Evolutionary conservation across 169 alveolate species (phyloP).

Genomic region (Perkinsus marinus): DNA sequence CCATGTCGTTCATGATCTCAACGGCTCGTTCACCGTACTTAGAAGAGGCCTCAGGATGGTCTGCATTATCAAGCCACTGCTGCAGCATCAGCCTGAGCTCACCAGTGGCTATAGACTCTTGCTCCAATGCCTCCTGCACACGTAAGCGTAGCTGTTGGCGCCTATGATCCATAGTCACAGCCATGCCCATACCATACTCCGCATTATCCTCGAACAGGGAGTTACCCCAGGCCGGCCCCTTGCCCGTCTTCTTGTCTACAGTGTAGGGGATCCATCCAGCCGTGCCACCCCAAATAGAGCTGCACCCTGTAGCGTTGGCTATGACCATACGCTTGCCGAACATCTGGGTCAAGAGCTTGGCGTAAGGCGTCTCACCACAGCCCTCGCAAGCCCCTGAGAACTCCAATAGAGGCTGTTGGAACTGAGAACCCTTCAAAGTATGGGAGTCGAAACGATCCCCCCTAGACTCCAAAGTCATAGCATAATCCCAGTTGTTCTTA

Average conservation of each 20-base stretch:
- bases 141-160: neutral
- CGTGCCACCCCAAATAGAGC: slow-evolving; percentile 47
- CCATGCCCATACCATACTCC: slow-evolving; percentile 48
- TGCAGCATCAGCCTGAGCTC: neutral
- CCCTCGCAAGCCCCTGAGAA: slow-evolving; percentile 55
- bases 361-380: slow-evolving; percentile 52
- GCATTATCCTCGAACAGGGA: slow-evolving; percentile 52
- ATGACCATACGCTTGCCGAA: slow-evolving; percentile 38
- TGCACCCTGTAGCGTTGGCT: slow-evolving; percentile 52
- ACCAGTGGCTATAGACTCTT: neutral
- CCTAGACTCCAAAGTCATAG: slow-evolving; percentile 23
- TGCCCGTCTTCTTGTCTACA: slow-evolving; percentile 9
- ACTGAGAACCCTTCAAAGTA: slow-evolving; percentile 44
- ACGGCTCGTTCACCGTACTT: neutral
- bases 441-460: slow-evolving; percentile 30
- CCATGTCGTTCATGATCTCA: neutral
- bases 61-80: neutral
- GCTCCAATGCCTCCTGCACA: neutral
- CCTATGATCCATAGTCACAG: slow-evolving; percentile 10
- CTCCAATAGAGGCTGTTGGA: slow-evolving; percentile 39
- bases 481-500: slow-evolving; percentile 31
- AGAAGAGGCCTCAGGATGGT: neutral
- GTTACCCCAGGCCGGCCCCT: slow-evolving; percentile 54
- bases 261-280: slow-evolving; percentile 40
- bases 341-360: slow-evolving; percentile 44